Conservation (phyloP, 2,329 filamentous ascomycete genomes). For the Ophiostoma fasciatum region DNA sequence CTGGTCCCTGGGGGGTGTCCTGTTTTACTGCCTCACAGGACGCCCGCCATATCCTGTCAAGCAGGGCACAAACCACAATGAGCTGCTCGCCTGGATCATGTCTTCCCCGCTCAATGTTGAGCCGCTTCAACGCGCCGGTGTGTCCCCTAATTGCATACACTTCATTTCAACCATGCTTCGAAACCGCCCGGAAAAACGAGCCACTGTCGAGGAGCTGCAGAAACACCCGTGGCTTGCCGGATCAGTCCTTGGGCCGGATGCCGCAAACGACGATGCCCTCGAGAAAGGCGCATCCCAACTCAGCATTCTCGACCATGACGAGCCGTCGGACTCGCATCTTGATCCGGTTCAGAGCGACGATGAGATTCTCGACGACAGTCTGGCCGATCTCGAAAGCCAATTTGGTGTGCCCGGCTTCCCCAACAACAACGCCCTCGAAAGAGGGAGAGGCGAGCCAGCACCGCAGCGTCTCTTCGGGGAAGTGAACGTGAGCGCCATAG, state of each 20-base stretch:
- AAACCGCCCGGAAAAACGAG: conserved; percentile 61
- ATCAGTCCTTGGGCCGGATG: conserved; percentile 18
- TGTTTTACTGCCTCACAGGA: conserved; percentile 74
- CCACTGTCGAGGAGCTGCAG: conserved; percentile 56
- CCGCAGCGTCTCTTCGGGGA: conserved; percentile 36
- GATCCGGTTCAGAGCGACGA: conserved; percentile 14
- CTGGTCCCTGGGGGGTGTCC: conserved; percentile 87
- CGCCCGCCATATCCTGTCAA: conserved; percentile 69
- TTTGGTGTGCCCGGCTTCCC: conserved; percentile 47
- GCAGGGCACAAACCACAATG: conserved; percentile 59
- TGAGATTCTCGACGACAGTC: conserved; percentile 17
- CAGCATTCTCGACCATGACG: conserved; percentile 37
- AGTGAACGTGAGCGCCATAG: conserved; percentile 36
- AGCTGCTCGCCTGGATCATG: conserved; percentile 80
- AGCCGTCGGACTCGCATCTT: conserved; percentile 6
- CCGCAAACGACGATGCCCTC: too few relatives aligned
- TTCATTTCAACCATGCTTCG: conserved; percentile 70
- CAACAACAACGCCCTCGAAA: too few relatives aligned
- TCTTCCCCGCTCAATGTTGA: conserved; percentile 51
- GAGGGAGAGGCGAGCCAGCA: conserved; percentile 13
- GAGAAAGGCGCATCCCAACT: conserved; percentile 47
- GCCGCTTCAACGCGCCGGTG: conserved; percentile 40
- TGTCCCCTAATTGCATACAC: conserved; percentile 56
- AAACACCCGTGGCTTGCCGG: conserved; percentile 57
- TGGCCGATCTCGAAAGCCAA: conserved; percentile 14